Evolutionary conservation across 352 stramenopile genomes (phyloP), one percentile per base, ranked within the genome.

Genomic region (Globisporangium acanthophoron): DNA sequence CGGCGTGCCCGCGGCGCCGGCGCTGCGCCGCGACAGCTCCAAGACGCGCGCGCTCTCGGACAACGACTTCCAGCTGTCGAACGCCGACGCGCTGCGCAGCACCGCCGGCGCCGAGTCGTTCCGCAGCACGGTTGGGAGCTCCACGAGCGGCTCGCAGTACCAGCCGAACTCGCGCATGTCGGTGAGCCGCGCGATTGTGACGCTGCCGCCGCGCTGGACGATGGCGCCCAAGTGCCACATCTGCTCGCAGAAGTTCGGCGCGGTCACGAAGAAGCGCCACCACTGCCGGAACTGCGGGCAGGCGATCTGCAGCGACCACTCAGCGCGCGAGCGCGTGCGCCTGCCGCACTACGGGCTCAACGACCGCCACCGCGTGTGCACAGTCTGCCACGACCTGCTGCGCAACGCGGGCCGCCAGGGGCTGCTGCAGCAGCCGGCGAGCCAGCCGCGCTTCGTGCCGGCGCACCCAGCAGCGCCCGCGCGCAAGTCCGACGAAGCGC

Each of bases 261-360:
- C 65, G 43, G 64, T 76, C 2, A 90, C 92, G 62, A 89, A 87
- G 66, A 93, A 92, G 67, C 81, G 85, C 20, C 85, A 95, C 66
- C 85, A 95, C 65, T 95, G 85, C 59, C 81, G 85, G 35, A 95
- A 95, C 63, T 95, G 85, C 47, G 85, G 85, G 0, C 81, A 92
- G 65, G 91, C 85, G 8, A 90, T 95, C 56, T 95, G 85, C 53
- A 72, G 81, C 3, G 81, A 92, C 45, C 85, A 95, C 70, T 95
- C 85, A 48, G 85, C 85, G 40, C 78, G 84, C 15, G 78, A 93
- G 61, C 83, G 83, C 24, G 86, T 93, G 73, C 78, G 78, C 55
- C 65, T 95, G 54, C 85, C 81, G 41, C 85, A 93, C 59, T 92
- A 90, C 54, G 85, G 85, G 29, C 75, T 95, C 4, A 81, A 65